Base-by-base conservation (phyloP, 2,329 filamentous ascomycete genomes). In the Didymella pinodella region DNA sequence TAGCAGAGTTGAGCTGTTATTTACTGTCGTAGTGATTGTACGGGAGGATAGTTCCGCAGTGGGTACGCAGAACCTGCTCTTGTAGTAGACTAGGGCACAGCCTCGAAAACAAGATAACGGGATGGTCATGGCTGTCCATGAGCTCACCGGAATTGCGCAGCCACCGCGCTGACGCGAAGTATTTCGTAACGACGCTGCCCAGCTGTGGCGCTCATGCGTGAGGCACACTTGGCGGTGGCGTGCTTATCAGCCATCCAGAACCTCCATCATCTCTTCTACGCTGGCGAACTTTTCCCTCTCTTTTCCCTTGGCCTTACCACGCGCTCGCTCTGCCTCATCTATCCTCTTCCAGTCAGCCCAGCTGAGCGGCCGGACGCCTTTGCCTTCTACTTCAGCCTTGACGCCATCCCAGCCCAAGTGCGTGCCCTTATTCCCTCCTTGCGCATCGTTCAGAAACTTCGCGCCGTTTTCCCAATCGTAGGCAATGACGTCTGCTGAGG, bases 271-370 rank as follows among this genome's bases (percentile, higher is more conserved):
- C 59, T 88, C 85, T 44, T 79, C 75, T 0, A 87, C 81, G 56
- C 78, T 81, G 7, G 75, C 77, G 67, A 88, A 83, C 74, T 89
- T 89, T 76, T 94, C 91, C 65, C 95, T 85, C 68, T 88, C 85
- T 76, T 97, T 98, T 0, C 93, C 93, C 51, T 79, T 83, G 46
- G 74, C 74, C 59, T 81, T 77, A 0, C 95, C 95, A 48, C 83
- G 84, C 55, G 86, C 81, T 67, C 82, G 86, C 78, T 99, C 95
- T 3, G 84, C 88, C n/a, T 79, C 77, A 76, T 99, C 93, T 63
- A 99, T 97, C 63, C 80, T 87, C 76, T 87, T 81, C 95, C 95
- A 99, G 66, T 96, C 91, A 25, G 86, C 77, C 95, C 95, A 99
- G 47, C 83, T 86, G 18, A 97, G 88, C 14, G 87, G 83, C 53